A percentile compares a stretch with the other conserved stretches of the same genome.
Conservation (phyloP, 495 filamentous ascomycete species). For the Symbiotaphrina buchneri region DNA sequence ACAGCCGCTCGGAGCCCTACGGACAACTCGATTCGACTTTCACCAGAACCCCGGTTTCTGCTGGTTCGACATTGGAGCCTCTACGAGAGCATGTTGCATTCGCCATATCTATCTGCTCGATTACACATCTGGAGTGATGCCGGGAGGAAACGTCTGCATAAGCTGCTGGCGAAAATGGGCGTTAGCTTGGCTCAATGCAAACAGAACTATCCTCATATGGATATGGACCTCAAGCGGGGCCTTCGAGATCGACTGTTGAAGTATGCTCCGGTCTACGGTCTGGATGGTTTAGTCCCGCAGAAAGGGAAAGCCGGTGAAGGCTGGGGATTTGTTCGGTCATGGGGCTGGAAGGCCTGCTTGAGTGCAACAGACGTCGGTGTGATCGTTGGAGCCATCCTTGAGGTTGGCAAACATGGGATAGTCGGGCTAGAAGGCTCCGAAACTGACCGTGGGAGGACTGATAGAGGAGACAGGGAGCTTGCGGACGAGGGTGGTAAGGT, state of each 20-base stretch:
- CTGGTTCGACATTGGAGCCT: conserved; percentile 91
- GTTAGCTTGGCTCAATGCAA: conserved; percentile 83
- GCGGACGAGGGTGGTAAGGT: conserved; percentile 60
- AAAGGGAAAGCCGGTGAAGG: conserved; percentile 41
- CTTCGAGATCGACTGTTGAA: conserved; percentile 69
- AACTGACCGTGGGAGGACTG: conserved; percentile 10
- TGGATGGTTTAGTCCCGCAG: conserved; percentile 73
- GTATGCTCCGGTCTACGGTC: conserved; percentile 73
- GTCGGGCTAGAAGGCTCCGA: conserved; percentile 9
- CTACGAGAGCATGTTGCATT: conserved; percentile 97
- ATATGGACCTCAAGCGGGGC: conserved; percentile 84
- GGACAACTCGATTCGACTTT: conserved; percentile 79
- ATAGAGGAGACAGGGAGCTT: conserved; percentile 21
- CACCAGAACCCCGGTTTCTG: conserved; percentile 84
- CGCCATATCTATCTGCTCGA: conserved; percentile 77
- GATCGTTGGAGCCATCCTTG: conserved; percentile 72
- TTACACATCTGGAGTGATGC: conserved; percentile 87
- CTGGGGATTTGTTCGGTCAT: conserved; percentile 92
- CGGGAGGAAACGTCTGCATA: conserved; percentile 79
- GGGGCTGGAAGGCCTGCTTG: conserved; percentile 92
- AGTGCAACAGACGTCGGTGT: conserved; percentile 82
- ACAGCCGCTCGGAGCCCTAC: conserved; percentile 74
- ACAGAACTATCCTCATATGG: conserved; percentile 94
- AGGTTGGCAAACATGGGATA: conserved; percentile 44
- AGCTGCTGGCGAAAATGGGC: conserved; percentile 93